Percentiles rank a stretch among this genome's conserved stretches.
These are phyloP conservation scores for Aureobasidium sp. DNA, from an alignment of 2,329 filamentous ascomycete species.

Conservation along the genomic window DNA sequence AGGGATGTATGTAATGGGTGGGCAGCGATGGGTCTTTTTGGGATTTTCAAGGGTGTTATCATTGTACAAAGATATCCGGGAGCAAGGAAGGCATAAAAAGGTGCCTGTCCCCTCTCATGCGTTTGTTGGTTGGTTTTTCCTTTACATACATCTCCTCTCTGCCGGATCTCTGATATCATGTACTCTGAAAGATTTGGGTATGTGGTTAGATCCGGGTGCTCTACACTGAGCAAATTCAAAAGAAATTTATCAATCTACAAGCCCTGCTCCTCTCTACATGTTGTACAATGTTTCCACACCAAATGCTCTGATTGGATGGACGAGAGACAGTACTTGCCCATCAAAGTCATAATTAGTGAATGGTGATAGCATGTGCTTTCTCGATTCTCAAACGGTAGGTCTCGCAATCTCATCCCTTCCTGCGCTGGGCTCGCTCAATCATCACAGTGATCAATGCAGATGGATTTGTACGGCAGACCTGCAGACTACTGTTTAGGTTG, in stretches of 20 bases:
- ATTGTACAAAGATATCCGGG: constrained; percentile 13
- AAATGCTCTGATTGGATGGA: too few species aligned
- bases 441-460: too few species aligned
- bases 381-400: too few species aligned
- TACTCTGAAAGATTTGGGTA: constrained; percentile 11
- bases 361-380: too few species aligned
- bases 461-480: too few species aligned
- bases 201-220: constrained; percentile 3
- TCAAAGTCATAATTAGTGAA: too few species aligned
- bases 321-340: too few species aligned
- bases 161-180: background rate
- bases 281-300: background rate
- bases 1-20: background rate
- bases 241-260: background rate
- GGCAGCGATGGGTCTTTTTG: background rate
- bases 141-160: constrained; percentile 8
- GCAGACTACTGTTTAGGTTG: too few species aligned
- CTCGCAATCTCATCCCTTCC: too few species aligned
- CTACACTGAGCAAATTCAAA: background rate
- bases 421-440: too few species aligned
- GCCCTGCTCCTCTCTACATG: background rate
- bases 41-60: background rate
- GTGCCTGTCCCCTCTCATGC: constrained; percentile 1
- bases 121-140: background rate
- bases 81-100: background rate